phyloP scores from a whole-genome alignment of 169 alveolate genomes.

The Cryptosporidium sp. region DNA sequence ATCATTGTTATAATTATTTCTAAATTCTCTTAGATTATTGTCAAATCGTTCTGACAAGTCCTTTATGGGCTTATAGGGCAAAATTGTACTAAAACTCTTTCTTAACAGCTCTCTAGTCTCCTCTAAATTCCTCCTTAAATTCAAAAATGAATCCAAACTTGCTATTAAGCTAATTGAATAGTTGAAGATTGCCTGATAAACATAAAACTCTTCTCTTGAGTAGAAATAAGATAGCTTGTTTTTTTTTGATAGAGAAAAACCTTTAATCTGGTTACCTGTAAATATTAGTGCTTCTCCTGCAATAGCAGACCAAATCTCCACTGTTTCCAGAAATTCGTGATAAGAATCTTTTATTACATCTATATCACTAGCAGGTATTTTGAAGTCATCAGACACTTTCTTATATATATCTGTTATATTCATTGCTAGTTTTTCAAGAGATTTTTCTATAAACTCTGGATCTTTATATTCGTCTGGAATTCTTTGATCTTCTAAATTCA shows the following conservation, averaged over 20 bases:
- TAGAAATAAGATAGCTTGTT: slow-evolving; percentile 16
- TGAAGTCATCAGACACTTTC: not conserved
- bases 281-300: slow-evolving; percentile 68
- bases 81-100: slow-evolving; percentile 5
- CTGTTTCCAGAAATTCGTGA: slow-evolving; percentile 7
- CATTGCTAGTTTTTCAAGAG: slow-evolving; percentile 31
- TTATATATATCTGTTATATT: slow-evolving; percentile 44
- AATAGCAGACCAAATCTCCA: slow-evolving; percentile 41
- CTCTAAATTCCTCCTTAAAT: slow-evolving; percentile 6
- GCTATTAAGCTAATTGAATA: slow-evolving; percentile 24
- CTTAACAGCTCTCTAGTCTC: slow-evolving; percentile 15
- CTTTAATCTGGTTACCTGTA: slow-evolving; percentile 2
- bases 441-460: slow-evolving; percentile 38
- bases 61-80: not conserved
- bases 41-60: not conserved
- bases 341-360: not conserved
- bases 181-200: slow-evolving; percentile 34
- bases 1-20: not conserved
- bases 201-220: slow-evolving; percentile 46
- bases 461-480: slow-evolving; percentile 17
- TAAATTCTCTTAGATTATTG: not conserved
- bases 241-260: not conserved
- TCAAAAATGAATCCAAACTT: not conserved
- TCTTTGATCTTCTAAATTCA: not conserved
- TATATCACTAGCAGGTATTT: slow-evolving; percentile 12